These are phyloP conservation scores for Termitomyces heimii DNA, from an alignment of 768 basidiomycete genomes.

Conservation along the genomic window DNA sequence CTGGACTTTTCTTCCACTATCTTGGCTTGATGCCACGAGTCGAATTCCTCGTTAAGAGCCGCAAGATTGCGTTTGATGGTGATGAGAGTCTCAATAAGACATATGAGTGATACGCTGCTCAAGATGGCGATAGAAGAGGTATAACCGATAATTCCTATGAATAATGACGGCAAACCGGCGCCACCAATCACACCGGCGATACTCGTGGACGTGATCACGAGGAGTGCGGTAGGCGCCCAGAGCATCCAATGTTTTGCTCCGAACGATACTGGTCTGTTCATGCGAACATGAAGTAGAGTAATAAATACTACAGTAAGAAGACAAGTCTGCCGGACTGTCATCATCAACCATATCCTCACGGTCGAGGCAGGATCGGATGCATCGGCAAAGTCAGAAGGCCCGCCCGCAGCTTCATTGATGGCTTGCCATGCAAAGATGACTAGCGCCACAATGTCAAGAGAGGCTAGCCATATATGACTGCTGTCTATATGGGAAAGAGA, in stretches of 20 bases:
- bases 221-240: slow-evolving; percentile 57
- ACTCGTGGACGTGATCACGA: slow-evolving; percentile 51
- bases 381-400: slow-evolving; percentile 35
- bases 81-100: slow-evolving; percentile 56
- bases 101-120: slow-evolving; percentile 49
- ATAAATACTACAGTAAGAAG: slow-evolving; percentile 55
- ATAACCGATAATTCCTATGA: slow-evolving; percentile 57
- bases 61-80: slow-evolving; percentile 61
- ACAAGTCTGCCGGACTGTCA: slow-evolving; percentile 64
- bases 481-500: slow-evolving; percentile 65
- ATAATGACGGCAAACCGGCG: slow-evolving; percentile 47
- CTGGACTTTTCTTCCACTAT: slow-evolving; percentile 48
- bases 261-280: slow-evolving; percentile 65
- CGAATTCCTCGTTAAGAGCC: slow-evolving; percentile 41
- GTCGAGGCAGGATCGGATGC: slow-evolving; percentile 47
- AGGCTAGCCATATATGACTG: slow-evolving; percentile 67
- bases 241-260: slow-evolving; percentile 70
- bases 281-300: slow-evolving; percentile 64
- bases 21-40: slow-evolving; percentile 57
- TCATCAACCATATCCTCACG: slow-evolving; percentile 61
- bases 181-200: slow-evolving; percentile 54
- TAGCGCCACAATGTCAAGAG: slow-evolving; percentile 59
- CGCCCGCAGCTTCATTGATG: slow-evolving; percentile 43
- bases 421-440: slow-evolving; percentile 63
- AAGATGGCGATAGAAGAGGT: slow-evolving; percentile 44